Evolutionary conservation across 2,329 filamentous ascomycete species (phyloP), one percentile per base, ranked within the genome.

Genomic region (Kalaharituber pfeilii): DNA sequence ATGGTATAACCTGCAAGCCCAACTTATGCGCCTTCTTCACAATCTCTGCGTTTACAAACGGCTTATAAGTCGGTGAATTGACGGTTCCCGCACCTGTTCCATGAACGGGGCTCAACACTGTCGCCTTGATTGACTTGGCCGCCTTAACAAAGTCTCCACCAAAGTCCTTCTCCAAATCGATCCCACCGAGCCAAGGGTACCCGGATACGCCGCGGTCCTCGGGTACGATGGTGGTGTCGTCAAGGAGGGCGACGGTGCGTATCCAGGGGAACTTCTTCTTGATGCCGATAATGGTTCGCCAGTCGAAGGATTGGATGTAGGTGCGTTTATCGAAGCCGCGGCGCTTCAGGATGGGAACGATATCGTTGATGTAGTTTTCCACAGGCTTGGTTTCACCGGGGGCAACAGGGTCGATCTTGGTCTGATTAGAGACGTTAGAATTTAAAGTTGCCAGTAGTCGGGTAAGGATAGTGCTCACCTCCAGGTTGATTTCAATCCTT

Each of bases 171-270:
- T 58, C 50, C 11, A 64, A 57, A 45, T 62, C 53, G 36, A 63
- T 45, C n/a, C 62, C 62, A 11, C 62, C 62, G 18, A 64, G 56
- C 62, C 62, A 64, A 30, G 62, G 58, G 22, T 57, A 64, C 13
- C 55, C 53, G 1, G 57, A 28, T 26, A 53, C 52, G 49, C 58
- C 56, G 30, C 54, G 52, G 22, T 57, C 53, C 7, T 60, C 57
- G 5, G 55, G 36, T 22, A 53, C 39, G 20, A 59, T 49, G 39
- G 58, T 62, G 2, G 56, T 56, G 9, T 54, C 44, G 24, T 62
- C 61, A 8, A 62, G 29, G 22, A 63, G 58, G 5, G 61, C 61
- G 29, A 62, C 61, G 20, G 49, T 60, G 24, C 47, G 57, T 4
- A 53, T 56, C 24, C 56, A 36, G 7, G 61, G 61, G 50, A 59